Conservation (phyloP, 345 rosid genomes). For the Euphorbia peplus region DNA sequence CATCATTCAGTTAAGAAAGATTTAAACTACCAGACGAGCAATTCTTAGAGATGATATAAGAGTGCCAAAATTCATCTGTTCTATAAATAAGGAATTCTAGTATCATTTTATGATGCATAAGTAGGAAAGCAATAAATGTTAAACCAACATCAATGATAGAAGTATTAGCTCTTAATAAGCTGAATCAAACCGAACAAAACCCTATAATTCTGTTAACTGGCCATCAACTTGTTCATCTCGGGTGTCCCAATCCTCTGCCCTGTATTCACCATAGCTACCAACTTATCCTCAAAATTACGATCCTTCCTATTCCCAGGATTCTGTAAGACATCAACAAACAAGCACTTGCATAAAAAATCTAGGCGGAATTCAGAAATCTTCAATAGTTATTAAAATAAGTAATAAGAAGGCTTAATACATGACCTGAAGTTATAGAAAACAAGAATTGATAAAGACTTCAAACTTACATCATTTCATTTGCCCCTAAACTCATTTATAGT, state of each 20-base stretch:
- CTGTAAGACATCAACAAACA: neutral
- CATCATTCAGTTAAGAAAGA: neutral
- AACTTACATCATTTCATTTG: too few relatives aligned
- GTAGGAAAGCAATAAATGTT: neutral
- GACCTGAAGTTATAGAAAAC: too few relatives aligned
- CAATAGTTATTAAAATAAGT: neutral
- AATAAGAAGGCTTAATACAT: too few relatives aligned
- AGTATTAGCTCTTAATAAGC: neutral
- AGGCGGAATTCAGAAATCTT: neutral
- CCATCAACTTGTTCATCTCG: conserved; percentile 8
- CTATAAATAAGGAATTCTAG: neutral
- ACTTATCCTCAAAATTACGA: neutral
- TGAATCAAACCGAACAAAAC: neutral
- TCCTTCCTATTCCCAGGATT: conserved; percentile 3
- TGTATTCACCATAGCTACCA: neutral
- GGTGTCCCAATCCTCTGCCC: conserved; percentile 1
- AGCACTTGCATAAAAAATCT: conserved; percentile 2
- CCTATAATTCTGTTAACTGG: neutral
- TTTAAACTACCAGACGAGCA: neutral
- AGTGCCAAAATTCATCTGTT: neutral
- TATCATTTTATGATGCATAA: neutral
- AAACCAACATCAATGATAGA: neutral
- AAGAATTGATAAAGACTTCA: too few relatives aligned
- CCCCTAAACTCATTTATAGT: too few relatives aligned
- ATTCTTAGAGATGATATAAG: neutral